A percentile compares a stretch with the other conserved stretches of the same genome.
phyloP scores from a whole-genome alignment of 2,329 filamentous ascomycete species.

The Penicillium griseofulvum region DNA sequence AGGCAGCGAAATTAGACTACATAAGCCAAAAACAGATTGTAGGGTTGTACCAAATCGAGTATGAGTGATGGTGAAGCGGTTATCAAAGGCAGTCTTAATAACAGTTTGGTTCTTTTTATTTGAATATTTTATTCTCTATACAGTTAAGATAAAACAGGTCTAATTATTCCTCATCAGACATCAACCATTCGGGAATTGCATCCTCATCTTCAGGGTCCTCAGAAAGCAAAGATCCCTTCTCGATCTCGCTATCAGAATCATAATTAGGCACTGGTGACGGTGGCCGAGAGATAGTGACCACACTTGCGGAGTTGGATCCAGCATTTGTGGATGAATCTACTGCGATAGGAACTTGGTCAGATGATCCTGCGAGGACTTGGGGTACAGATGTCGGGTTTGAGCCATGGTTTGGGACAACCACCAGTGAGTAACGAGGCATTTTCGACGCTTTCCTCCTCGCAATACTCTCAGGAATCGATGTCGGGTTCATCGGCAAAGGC shows the following conservation, averaged over 20 bases:
- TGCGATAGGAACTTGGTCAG: conserved; percentile 21
- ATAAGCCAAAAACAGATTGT: background rate
- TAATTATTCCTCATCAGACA: conserved; percentile 33
- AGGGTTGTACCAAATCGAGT: background rate
- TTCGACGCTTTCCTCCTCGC: conserved; percentile 3
- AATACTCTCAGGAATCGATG: background rate
- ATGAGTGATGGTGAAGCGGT: background rate
- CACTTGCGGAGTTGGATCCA: conserved; percentile 26
- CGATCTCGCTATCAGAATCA: conserved; percentile 37
- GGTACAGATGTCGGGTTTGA: background rate
- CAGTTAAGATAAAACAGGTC: background rate
- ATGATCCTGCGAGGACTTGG: conserved; percentile 15
- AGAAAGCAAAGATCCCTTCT: conserved; percentile 54
- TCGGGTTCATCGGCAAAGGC: background rate
- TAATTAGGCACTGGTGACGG: conserved; percentile 9
- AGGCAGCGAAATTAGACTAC: background rate
- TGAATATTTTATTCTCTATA: background rate
- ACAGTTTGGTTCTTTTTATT: background rate
- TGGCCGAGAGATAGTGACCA: conserved; percentile 24
- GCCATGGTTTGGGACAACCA: conserved; percentile 29
- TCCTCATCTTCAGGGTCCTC: conserved; percentile 66
- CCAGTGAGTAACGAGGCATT: conserved; percentile 28
- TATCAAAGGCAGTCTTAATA: background rate
- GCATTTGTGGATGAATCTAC: conserved; percentile 26
- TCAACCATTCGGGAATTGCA: conserved; percentile 63